Base-by-base conservation (phyloP, 805 yeast genomes). In the Blastobotrys muscicola region DNA sequence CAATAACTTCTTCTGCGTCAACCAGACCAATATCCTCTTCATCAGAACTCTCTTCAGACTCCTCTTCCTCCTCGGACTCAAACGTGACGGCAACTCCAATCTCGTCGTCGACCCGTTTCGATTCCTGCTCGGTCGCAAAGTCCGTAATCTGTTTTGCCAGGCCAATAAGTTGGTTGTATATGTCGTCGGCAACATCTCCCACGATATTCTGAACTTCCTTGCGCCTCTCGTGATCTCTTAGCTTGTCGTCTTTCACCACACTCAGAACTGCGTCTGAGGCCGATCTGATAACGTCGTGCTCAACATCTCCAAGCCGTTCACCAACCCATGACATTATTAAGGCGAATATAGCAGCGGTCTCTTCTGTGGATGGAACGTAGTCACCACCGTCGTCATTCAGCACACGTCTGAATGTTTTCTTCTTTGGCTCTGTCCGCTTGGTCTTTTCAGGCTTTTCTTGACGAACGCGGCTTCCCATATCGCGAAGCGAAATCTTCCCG, bases 261-360 rank as follows among this genome's bases (percentile, higher is more conserved):
- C 74, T 81, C 33, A 85, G 52, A 1, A 78, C 74, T 36, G 78
- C 84, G 44, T 82, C 52, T 2, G 85, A 76, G 3, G 87, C 84
- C 2, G 92, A 80, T 14, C 78, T 57, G 2, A 85, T 70, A 1
- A 78, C 74, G 36, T 78, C 83, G 45, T 82, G 86, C 7, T 89
- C 76, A n/a, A 84, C 75, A 58, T 87, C 97, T 9, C 80, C 82
- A 33, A 83, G 61, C 12, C 69, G 65, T 2, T 64, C 58, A 4
- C 73, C 68, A 3, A 83, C 74, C 77, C 84, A 76, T 0, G 73
- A 59, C 47, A 82, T 62, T n/a, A 86, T 67, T 36, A 67, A 57
- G 36, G 77, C 81, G 57, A 78, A 82, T 0, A 67, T 59, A 29
- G 65, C 67, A 2, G 68, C 59, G 11, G 77, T 79, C 13, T 70